Evolutionary conservation across 768 basidiomycete genomes (phyloP).

Genomic region (Clitopilus passeckerianus): DNA sequence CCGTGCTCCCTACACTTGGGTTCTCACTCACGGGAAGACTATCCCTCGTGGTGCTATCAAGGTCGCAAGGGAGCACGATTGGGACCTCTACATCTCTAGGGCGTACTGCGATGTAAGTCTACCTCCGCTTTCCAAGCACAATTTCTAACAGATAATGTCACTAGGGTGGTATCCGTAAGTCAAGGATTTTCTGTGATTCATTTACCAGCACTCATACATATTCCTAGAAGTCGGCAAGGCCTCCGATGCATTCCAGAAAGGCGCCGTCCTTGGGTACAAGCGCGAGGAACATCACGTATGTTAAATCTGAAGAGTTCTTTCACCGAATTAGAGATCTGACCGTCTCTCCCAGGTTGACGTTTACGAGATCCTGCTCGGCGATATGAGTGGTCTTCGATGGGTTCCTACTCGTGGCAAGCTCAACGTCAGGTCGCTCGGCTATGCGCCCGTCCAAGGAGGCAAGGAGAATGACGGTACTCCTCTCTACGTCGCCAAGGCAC

Average conservation of each 20-base stretch:
- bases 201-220: not conserved
- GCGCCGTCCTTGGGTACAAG: slow-evolving; percentile 59
- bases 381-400: slow-evolving; percentile 55
- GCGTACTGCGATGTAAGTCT: slow-evolving; percentile 50
- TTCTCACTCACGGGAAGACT: slow-evolving; percentile 50
- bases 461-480: slow-evolving; percentile 54
- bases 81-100: slow-evolving; percentile 54
- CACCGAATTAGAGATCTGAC: not conserved
- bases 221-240: slow-evolving; percentile 63
- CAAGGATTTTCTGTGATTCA: slow-evolving; percentile 33
- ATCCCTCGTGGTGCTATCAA: slow-evolving; percentile 57
- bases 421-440: slow-evolving; percentile 36
- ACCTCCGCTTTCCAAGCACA: not conserved
- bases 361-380: slow-evolving; percentile 70
- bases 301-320: not conserved
- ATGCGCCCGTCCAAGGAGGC: slow-evolving; percentile 63
- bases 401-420: slow-evolving; percentile 42
- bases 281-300: slow-evolving; percentile 55
- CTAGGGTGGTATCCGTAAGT: slow-evolving; percentile 55
- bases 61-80: slow-evolving; percentile 49
- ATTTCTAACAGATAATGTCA: slow-evolving; percentile 2
- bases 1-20: slow-evolving; percentile 52
- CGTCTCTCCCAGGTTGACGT: slow-evolving; percentile 40
- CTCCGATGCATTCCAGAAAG: slow-evolving; percentile 49
- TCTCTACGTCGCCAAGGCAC: slow-evolving; percentile 58